phyloP scores from a whole-genome alignment of 2,329 filamentous ascomycete species.

The Canariomyces notabilis region DNA sequence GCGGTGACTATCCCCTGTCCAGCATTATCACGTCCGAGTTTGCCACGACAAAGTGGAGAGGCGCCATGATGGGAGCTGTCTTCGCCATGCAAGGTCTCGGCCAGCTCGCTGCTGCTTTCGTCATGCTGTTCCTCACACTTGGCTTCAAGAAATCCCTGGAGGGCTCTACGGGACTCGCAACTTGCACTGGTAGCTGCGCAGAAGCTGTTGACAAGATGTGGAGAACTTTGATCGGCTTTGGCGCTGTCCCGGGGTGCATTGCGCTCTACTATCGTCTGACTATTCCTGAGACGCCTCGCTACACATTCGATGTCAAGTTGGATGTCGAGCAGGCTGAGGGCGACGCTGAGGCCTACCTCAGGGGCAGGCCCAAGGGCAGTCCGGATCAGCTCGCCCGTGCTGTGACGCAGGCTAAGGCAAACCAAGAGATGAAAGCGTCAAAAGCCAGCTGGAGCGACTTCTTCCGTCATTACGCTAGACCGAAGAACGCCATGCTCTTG shows the following conservation, averaged over 20 bases:
- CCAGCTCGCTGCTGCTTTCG: constrained; percentile 68
- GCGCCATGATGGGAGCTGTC: constrained; percentile 81
- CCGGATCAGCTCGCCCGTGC: constrained; percentile 65
- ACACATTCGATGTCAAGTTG: constrained; percentile 75
- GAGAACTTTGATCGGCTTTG: constrained; percentile 75
- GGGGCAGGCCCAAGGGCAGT: constrained; percentile 55
- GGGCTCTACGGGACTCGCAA: constrained; percentile 43
- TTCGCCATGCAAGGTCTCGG: constrained; percentile 86
- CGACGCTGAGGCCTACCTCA: constrained; percentile 71
- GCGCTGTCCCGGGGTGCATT: constrained; percentile 72
- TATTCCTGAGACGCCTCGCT: constrained; percentile 82
- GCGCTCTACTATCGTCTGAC: constrained; percentile 76
- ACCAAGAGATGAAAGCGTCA: constrained; percentile 54
- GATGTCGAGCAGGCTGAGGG: constrained; percentile 69
- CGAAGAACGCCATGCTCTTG: constrained; percentile 64
- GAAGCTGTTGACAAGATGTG: constrained; percentile 84
- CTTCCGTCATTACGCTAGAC: constrained; percentile 61
- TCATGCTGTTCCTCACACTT: constrained; percentile 69
- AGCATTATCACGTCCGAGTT: constrained; percentile 86
- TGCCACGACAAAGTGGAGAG: constrained; percentile 77
- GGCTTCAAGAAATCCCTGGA: constrained; percentile 63
- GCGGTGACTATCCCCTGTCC: constrained; percentile 76
- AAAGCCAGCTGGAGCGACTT: constrained; percentile 73
- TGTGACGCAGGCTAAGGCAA: constrained; percentile 48
- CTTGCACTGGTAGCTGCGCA: constrained; percentile 60